Base-by-base conservation (phyloP, 2,329 filamentous ascomycete genomes). In the Aciculosporium take region DNA sequence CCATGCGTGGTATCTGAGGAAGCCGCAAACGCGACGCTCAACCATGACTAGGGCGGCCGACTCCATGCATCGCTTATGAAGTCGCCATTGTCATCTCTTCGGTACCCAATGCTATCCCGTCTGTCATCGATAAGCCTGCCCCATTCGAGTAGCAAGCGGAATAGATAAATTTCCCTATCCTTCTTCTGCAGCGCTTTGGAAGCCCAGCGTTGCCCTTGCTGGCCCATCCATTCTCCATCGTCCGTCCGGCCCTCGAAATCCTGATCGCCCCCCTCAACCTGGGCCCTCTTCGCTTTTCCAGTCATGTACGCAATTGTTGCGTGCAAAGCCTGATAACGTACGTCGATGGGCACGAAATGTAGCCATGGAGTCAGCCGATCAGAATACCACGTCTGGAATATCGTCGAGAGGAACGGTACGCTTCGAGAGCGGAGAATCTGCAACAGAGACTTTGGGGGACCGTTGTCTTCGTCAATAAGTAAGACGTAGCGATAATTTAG, bases 121-220 rank as follows among this genome's bases (percentile, higher is more conserved):
- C 62, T 53, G 51, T 86, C 80, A 58, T 82, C 73, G 18, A 80
- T 71, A 34, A 87, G 53, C 46, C 82, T 63, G 2, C 71, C 82
- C 80, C 83, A 91, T 63, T 91, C 84, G 17, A 91, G 60, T 50
- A 91, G 60, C 45, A 91, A 56, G 36, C 84, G 65, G 54, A 88
- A 91, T 52, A 89, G 67, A 53, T 91, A 91, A 8, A 86, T 71
- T 57, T 87, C 81, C 74, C 82, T 84, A 53, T 91, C 85, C 56
- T 81, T 79, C 51, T 72, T 74, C 45, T 79, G 65, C 15, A 87
- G 50, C 10, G 74, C 79, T 54, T 67, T 66, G 6, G 64, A 62
- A 2, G 75, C 76, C 82, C 83, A 86, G 44, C 69, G 68, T 39
- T 68, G 65, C 1, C 82, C 81, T 47, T 77, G 63, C 42, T 75